A percentile compares a stretch with the other conserved stretches of the same genome.
Conservation (phyloP, 2,329 filamentous ascomycete species). For the Botrytis fabae region DNA sequence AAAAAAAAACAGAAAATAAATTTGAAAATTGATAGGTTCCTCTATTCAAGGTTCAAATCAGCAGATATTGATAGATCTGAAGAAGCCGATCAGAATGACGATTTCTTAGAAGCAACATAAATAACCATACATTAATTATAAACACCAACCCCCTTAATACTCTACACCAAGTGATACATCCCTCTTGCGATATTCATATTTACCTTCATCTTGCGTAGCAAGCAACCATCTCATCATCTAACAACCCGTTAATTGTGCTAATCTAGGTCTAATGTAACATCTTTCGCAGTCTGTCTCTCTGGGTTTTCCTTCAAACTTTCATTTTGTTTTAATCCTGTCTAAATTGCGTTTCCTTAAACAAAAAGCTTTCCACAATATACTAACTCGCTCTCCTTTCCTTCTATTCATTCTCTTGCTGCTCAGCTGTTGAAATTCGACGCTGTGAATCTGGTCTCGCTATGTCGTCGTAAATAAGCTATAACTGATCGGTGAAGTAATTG, state of each 20-base stretch:
- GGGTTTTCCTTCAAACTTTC: too few species aligned
- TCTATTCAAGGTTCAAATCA: neutral
- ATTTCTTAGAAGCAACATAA: neutral
- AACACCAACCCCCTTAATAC: neutral
- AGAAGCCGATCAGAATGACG: accelerated
- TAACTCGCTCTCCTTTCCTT: neutral
- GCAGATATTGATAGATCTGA: neutral
- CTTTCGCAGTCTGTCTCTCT: neutral
- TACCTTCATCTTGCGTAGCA: neutral
- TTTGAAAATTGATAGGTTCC: neutral
- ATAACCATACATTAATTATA: neutral
- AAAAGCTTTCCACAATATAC: neutral
- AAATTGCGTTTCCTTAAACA: neutral
- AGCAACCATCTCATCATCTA: neutral
- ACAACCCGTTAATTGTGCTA: neutral
- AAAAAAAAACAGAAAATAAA: too few species aligned
- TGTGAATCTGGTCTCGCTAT: neutral
- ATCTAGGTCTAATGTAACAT: neutral
- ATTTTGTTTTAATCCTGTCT: neutral
- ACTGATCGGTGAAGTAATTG: neutral
- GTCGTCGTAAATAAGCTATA: accelerated
- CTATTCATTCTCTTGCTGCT: neutral
- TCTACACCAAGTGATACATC: neutral
- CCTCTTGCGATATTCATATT: neutral
- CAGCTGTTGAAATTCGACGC: neutral